Percentiles rank a stretch among this genome's conserved stretches.
These are phyloP conservation scores for Parastagonospora nodorum DNA, from an alignment of 2,329 filamentous ascomycete genomes.

Conservation along the genomic window DNA sequence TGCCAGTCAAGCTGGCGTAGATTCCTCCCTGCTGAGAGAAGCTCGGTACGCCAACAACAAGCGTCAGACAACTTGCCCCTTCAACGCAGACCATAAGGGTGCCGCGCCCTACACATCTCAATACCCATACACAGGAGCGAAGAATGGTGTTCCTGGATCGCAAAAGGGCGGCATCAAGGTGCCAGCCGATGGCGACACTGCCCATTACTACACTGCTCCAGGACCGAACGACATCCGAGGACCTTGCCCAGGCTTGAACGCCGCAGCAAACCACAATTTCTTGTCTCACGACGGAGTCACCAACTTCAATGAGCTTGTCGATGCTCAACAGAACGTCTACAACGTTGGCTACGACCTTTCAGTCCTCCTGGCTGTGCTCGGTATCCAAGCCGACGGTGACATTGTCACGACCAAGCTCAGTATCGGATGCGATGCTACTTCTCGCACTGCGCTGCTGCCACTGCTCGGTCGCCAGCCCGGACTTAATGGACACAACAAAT, in stretches of 20 bases:
- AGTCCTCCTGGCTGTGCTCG: conserved; percentile 47
- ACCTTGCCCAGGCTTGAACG: conserved; percentile 51
- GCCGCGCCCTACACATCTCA: conserved; percentile 21
- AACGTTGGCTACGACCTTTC: conserved; percentile 52
- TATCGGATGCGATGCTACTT: conserved; percentile 54
- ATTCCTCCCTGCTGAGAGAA: conserved; percentile 16
- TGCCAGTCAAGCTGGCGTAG: conserved; percentile 21
- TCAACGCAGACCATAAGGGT: conserved; percentile 28
- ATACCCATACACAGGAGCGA: conserved; percentile 51
- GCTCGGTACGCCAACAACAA: conserved; percentile 12
- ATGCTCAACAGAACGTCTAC: conserved; percentile 54
- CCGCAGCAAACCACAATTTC: conserved; percentile 50
- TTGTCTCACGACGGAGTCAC: conserved; percentile 50
- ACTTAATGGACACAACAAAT: conserved; percentile 53
- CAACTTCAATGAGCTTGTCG: conserved; percentile 52
- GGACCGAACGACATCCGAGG: conserved; percentile 32
- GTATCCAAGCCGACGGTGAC: conserved; percentile 50
- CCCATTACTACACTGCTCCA: conserved; percentile 24
- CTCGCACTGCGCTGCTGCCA: conserved; percentile 42
- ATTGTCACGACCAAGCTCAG: conserved; percentile 50
- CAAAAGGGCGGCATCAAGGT: conserved; percentile 50
- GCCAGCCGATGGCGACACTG: conserved; percentile 49
- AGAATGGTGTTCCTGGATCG: conserved; percentile 49
- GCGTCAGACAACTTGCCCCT: conserved; percentile 25
- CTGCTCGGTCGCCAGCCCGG: conserved; percentile 47